These are phyloP conservation scores for Vitis hybrid DNA, from an alignment of 177 flowering plant species.

Conservation along the genomic window DNA sequence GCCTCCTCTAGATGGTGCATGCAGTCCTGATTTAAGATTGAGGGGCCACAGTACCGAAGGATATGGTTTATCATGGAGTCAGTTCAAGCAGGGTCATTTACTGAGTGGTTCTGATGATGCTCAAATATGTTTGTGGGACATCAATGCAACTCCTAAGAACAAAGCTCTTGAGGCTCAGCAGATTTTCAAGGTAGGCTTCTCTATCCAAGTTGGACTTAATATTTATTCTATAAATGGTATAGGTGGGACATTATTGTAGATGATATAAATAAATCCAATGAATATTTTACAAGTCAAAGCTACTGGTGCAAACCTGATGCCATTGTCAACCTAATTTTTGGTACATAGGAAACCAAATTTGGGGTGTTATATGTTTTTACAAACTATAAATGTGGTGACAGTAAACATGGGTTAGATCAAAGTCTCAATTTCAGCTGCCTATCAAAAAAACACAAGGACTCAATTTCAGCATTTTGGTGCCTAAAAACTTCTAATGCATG, in stretches of 20 bases:
- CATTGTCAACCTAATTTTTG: background rate
- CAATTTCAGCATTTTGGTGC: background rate
- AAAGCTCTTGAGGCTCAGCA: constrained; percentile 88
- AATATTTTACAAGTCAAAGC: too few relatives aligned
- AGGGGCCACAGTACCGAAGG: constrained; percentile 96
- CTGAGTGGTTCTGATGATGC: constrained; percentile 99
- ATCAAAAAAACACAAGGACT: background rate
- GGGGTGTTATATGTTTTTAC: background rate
- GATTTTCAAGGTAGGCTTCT: constrained; percentile 67
- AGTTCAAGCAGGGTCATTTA: constrained; percentile 85
- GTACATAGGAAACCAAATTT: background rate
- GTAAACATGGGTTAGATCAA: too few relatives aligned
- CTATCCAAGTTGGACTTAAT: background rate
- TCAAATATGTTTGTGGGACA: constrained; percentile 96
- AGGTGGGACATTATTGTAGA: too few relatives aligned
- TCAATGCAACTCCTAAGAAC: constrained; percentile 82
- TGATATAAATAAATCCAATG: too few relatives aligned
- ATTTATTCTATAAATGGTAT: background rate
- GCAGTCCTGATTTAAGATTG: constrained; percentile 87
- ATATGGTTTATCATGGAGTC: constrained; percentile 95
- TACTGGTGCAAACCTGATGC: background rate
- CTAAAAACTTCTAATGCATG: background rate
- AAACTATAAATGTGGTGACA: background rate
- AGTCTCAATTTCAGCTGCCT: background rate
- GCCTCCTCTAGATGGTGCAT: constrained; percentile 89